Evolutionary conservation across 164 flowering plant species (phyloP).

Genomic region (Kingdonia uniflora): DNA sequence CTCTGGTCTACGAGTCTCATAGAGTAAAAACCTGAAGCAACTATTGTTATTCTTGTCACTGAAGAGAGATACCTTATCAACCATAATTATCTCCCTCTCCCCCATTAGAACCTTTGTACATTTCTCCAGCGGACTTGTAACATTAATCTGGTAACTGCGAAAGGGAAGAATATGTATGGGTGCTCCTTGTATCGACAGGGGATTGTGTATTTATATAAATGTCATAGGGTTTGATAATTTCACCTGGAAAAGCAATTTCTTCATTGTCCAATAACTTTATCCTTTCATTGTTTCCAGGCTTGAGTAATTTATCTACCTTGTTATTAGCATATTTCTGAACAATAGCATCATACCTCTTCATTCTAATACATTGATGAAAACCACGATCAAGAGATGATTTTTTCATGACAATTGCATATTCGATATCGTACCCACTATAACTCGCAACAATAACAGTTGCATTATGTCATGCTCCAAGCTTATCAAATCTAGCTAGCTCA

Average conservation of each 20-base stretch:
- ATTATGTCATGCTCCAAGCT: conserved; percentile 98
- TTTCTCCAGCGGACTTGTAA: conserved; percentile 32
- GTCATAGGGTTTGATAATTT: conserved; percentile 56
- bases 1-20: conserved; percentile 96
- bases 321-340: conserved; percentile 43
- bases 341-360: conserved; percentile 60
- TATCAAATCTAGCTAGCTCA: conserved; percentile 91
- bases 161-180: conserved; percentile 13
- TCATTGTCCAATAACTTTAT: conserved; percentile 86
- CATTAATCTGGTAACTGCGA: too few species aligned
- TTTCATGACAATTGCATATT: conserved; percentile 99
- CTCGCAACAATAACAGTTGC: conserved; percentile 99
- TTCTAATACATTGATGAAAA: conserved; percentile 90
- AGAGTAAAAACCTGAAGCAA: conserved; percentile 55
- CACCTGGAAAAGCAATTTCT: conserved; percentile 91
- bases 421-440: conserved; percentile 96
- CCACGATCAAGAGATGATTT: conserved; percentile 97
- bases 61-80: conserved; percentile 71
- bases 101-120: conserved; percentile 40
- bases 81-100: conserved; percentile 59
- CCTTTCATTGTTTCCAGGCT: conserved; percentile 39
- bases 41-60: conserved; percentile 39
- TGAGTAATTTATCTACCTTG: conserved; percentile 49
- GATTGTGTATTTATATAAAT: conserved; percentile 54
- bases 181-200: conserved; percentile 30